Base-by-base conservation (phyloP, 345 rosid genomes). In the Citrus maxima region DNA sequence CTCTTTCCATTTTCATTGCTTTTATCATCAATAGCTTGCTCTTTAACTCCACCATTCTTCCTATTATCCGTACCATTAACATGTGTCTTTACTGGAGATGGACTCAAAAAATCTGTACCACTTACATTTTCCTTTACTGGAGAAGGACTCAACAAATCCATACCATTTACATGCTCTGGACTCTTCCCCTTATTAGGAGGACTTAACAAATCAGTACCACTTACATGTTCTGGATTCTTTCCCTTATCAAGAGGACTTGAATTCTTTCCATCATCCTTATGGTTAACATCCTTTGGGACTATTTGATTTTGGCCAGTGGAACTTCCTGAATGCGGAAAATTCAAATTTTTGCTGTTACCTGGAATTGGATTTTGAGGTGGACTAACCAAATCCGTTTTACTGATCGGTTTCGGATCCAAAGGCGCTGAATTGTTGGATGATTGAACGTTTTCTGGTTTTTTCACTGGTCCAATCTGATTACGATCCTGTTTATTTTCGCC, bases 401-500 rank as follows among this genome's bases (percentile, higher is more conserved):
- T 73, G 66, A 77, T 76, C 58, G 49, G 74, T 49, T 85, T 82
- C 3, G 83, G 73, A 79, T 75, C 78, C 70, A 77, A 70, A 40
- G 51, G 73, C 10, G 88, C 60, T 51, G 87, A 73, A 40, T 80
- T 84, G 49, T 42, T 65, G 2, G 74, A 72, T 25, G 32, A 62
- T 62, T 74, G 71, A 12, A 77, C n/a, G 62, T 77, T 78, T 70
- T 79, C 49, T 10, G 88, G 54, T 49, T n/a, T 86, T 2, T 35
- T 22, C 46, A 22, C 83, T 40, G 72, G 70, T 63, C 18, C 74
- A 55, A 58, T n/a, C 18, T 72, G 68, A 60, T 51, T 67, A 28
- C 76, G 70, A 83, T 74, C 87, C 68, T 63, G 35, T 34, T 63
- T 69, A 22, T 73, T 58, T 10, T 87, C 81, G 76, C 63, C 81